Evolutionary conservation across 805 yeast genomes (phyloP).

Genomic region (Wickerhamomyces mucosus): DNA sequence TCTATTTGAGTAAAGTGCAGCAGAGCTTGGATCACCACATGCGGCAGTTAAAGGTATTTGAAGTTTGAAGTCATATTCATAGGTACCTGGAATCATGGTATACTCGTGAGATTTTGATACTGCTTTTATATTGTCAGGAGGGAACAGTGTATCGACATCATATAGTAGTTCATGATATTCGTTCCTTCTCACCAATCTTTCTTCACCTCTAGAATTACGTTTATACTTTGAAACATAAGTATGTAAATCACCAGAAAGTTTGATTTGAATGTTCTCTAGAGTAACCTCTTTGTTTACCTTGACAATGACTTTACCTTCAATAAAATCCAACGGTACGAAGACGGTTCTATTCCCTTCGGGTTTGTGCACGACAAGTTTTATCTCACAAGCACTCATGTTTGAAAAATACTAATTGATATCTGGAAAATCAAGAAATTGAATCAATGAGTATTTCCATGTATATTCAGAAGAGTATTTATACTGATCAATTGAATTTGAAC

Average conservation of each 20-base stretch:
- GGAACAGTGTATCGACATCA: slow-evolving; percentile 41
- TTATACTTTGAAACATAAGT: slow-evolving; percentile 25
- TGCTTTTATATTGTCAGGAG: slow-evolving; percentile 37
- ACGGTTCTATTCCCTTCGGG: too few species aligned
- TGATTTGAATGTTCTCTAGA: slow-evolving; percentile 39
- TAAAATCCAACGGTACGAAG: slow-evolving; percentile 10
- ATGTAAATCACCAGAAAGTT: slow-evolving; percentile 38
- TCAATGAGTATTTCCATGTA: too few species aligned
- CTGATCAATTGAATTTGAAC: too few species aligned
- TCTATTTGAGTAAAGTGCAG: slow-evolving; percentile 8
- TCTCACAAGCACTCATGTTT: too few species aligned
- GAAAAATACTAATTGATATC: too few species aligned
- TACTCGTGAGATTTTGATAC: slow-evolving; percentile 29
- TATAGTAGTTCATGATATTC: slow-evolving; percentile 35
- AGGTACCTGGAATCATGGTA: slow-evolving; percentile 33
- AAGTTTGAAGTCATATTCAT: slow-evolving; percentile 34
- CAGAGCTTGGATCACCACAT: slow-evolving; percentile 12
- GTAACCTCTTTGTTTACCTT: slow-evolving; percentile 24
- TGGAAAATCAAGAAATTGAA: too few species aligned
- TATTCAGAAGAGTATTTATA: too few species aligned
- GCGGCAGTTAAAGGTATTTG: slow-evolving; percentile 22
- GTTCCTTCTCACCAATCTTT: not conserved
- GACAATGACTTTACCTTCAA: slow-evolving; percentile 11
- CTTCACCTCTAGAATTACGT: slow-evolving; percentile 4
- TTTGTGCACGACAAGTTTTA: too few species aligned